These are phyloP conservation scores for Mycena capillaripes DNA, from an alignment of 768 basidiomycete genomes.

Conservation along the genomic window DNA sequence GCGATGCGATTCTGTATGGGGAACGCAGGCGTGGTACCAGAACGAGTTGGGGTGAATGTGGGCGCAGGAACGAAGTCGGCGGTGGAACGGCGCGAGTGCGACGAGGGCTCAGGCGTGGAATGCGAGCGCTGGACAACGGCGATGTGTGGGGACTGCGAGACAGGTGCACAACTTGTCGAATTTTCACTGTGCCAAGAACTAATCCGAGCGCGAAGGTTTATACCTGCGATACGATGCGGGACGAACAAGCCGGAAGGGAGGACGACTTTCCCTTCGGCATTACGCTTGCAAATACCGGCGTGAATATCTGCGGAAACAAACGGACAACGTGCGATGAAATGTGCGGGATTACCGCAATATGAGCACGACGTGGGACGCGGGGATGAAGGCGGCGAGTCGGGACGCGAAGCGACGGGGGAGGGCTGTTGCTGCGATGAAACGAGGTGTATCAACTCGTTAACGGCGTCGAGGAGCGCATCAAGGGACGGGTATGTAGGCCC, in stretches of 20 bases:
- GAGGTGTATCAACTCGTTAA: not conserved
- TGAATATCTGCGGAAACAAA: not conserved
- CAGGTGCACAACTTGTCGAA: not conserved
- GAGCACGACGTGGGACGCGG: not conserved
- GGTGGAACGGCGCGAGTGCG: not conserved
- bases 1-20: not conserved
- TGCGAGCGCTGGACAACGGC: too few species aligned
- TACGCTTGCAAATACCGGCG: not conserved
- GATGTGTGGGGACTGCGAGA: too few species aligned
- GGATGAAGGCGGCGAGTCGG: not conserved
- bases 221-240: not conserved
- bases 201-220: not conserved
- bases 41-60: too few species aligned
- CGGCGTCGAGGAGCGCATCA: not conserved
- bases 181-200: not conserved
- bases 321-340: not conserved
- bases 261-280: not conserved
- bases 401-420: too few species aligned
- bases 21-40: not conserved
- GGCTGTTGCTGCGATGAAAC: not conserved
- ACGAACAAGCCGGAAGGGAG: slow-evolving; percentile 4
- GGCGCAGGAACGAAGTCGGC: not conserved
- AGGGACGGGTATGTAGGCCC: not conserved
- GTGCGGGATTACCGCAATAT: not conserved
- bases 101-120: too few species aligned